Conservation (phyloP, 2,329 filamentous ascomycete genomes). For the Fusarium sp. region DNA sequence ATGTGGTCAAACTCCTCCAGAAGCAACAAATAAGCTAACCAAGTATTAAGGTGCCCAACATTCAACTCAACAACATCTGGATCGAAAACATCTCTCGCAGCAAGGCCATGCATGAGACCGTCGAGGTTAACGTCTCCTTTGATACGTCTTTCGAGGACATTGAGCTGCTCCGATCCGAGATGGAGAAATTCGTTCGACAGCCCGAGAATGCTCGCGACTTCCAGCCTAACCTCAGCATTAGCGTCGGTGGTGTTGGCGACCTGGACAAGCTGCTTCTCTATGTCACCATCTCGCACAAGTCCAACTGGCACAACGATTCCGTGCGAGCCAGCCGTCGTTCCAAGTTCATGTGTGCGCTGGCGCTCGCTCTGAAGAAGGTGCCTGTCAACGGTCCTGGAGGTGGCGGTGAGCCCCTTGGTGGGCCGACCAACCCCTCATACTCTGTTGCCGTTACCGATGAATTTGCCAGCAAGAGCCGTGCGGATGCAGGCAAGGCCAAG, state of each 20-base stretch:
- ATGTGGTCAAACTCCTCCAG: background rate
- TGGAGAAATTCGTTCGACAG: conserved; percentile 84
- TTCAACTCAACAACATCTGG: conserved; percentile 91
- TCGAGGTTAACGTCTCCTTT: conserved; percentile 84
- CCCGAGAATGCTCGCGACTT: conserved; percentile 93
- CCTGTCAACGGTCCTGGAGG: conserved; percentile 87
- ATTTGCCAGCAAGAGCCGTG: conserved; percentile 73
- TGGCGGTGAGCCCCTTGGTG: conserved; percentile 70
- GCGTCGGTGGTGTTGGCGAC: conserved; percentile 82
- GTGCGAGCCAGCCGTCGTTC: conserved; percentile 84
- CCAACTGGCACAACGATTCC: conserved; percentile 89
- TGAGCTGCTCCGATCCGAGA: conserved; percentile 84
- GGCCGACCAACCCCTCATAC: conserved; percentile 82
- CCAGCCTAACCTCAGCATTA: conserved; percentile 83
- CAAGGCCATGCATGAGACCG: conserved; percentile 89
- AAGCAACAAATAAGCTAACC: background rate
- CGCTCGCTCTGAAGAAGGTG: conserved; percentile 85
- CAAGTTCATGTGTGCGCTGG: conserved; percentile 96
- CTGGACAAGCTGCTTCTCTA: conserved; percentile 89
- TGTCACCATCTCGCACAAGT: conserved; percentile 91
- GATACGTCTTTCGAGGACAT: conserved; percentile 92
- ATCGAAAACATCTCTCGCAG: conserved; percentile 94
- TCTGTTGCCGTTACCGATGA: conserved; percentile 80
- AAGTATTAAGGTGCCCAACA: conserved; percentile 81
- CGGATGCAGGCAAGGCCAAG: conserved; percentile 69